Conservation (phyloP, 2,329 filamentous ascomycete species). For the Grosmannia huntii region DNA sequence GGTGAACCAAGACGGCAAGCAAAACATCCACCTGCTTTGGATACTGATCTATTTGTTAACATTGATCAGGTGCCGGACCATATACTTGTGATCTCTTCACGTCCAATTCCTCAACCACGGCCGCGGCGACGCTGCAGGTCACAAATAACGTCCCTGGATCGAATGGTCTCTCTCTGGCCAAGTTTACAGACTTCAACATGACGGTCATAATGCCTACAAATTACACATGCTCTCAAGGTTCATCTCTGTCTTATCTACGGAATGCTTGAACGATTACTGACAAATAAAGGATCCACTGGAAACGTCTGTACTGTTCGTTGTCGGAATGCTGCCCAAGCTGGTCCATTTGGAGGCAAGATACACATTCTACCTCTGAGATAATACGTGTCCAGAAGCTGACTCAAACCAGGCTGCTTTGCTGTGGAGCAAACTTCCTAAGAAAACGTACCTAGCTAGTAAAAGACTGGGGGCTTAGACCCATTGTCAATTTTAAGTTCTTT, state of each 20-base stretch:
- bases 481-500: no score
- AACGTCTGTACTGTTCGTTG: constrained; percentile 3
- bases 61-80: neutral
- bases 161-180: constrained; percentile 3
- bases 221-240: constrained; percentile 1
- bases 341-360: constrained; percentile 2
- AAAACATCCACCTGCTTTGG: neutral
- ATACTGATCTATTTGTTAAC: neutral
- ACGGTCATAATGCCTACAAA: constrained; percentile 1
- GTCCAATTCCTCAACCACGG: neutral
- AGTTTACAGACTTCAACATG: constrained; percentile 6
- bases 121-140: neutral
- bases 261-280: neutral
- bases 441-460: neutral
- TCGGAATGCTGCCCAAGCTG: constrained; percentile 1
- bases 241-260: no score
- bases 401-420: neutral
- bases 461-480: neutral
- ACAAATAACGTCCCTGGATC: constrained; percentile 3
- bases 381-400: neutral
- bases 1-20: constrained; percentile 4
- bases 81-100: constrained; percentile 2
- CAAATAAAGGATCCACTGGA: neutral
- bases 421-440: neutral
- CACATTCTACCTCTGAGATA: neutral